Evolutionary conservation across 805 yeast genomes (phyloP).

Genomic region (Starmerella scarabaei): DNA sequence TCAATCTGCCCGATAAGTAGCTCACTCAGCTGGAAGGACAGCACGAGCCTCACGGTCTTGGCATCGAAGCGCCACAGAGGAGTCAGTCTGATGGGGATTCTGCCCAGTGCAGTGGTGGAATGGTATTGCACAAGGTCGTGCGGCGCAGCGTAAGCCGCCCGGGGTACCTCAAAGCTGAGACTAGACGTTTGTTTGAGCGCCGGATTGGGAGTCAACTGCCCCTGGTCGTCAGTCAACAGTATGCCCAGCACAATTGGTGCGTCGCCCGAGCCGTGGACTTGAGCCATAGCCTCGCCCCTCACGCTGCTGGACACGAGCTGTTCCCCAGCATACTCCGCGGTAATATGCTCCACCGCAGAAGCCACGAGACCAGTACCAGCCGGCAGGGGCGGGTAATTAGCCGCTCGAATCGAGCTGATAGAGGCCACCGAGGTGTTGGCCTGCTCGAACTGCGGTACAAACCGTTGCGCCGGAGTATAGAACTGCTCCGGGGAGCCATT

Average conservation of each 20-base stretch:
- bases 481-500: constrained; percentile 17
- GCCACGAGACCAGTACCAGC: constrained; percentile 39
- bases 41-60: constrained; percentile 72
- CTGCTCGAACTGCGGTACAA: constrained; percentile 14
- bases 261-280: constrained; percentile 26
- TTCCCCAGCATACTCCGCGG: constrained; percentile 64
- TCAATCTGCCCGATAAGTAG: constrained; percentile 29
- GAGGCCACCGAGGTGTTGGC: constrained; percentile 22
- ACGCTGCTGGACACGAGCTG: constrained; percentile 44
- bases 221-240: constrained; percentile 18
- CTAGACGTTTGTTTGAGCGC: constrained; percentile 15
- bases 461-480: constrained; percentile 21
- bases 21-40: constrained; percentile 49
- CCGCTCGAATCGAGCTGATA: constrained; percentile 14
- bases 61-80: constrained; percentile 88
- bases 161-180: constrained; percentile 21
- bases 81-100: constrained; percentile 49
- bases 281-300: constrained; percentile 60
- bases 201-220: constrained; percentile 16
- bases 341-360: constrained; percentile 73
- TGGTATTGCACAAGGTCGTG: constrained; percentile 55
- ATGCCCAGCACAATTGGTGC: constrained; percentile 14
- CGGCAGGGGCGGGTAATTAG: constrained; percentile 25
- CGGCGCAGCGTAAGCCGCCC: constrained; percentile 36
- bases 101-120: constrained; percentile 33